Evolutionary conservation across 78 protist species (phyloP).

Genomic region (Goniomonas avonlea): DNA sequence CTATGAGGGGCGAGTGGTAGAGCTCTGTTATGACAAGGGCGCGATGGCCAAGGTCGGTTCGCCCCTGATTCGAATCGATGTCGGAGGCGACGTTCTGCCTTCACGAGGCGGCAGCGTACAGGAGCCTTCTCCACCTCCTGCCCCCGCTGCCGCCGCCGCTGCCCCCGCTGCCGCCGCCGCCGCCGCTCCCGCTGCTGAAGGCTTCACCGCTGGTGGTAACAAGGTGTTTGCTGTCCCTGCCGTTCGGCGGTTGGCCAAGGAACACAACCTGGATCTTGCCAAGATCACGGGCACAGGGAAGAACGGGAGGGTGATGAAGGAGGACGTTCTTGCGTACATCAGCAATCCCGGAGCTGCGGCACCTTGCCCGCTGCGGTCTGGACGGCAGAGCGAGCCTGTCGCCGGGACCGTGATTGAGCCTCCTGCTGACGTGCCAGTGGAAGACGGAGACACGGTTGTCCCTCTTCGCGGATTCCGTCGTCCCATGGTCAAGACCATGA

Average conservation of each 20-base stretch:
- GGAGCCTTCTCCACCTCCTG: too few species aligned
- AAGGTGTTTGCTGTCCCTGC: neutral
- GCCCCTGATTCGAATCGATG: neutral
- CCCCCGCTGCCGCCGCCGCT: neutral
- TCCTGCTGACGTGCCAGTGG: too few species aligned
- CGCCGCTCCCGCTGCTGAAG: neutral
- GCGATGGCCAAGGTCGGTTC: constrained; percentile 11
- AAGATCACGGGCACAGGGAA: neutral
- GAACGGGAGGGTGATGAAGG: neutral
- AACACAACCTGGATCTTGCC: neutral
- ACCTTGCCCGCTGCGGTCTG: too few species aligned
- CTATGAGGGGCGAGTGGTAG: too few species aligned
- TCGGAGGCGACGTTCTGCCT: too few species aligned
- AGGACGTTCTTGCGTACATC: too few species aligned
- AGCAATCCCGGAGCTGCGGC: too few species aligned
- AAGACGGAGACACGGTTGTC: neutral
- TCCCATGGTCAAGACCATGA: constrained; percentile 26
- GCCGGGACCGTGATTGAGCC: too few species aligned
- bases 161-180: neutral
- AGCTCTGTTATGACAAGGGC: neutral
- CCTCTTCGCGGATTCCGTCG: neutral
- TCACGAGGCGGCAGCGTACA: too few species aligned
- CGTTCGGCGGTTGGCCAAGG: neutral
- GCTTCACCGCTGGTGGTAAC: neutral
- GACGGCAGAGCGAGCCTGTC: too few species aligned